Conservation (phyloP, 176 grass and related monocot genomes). For the Typha latifolia region DNA sequence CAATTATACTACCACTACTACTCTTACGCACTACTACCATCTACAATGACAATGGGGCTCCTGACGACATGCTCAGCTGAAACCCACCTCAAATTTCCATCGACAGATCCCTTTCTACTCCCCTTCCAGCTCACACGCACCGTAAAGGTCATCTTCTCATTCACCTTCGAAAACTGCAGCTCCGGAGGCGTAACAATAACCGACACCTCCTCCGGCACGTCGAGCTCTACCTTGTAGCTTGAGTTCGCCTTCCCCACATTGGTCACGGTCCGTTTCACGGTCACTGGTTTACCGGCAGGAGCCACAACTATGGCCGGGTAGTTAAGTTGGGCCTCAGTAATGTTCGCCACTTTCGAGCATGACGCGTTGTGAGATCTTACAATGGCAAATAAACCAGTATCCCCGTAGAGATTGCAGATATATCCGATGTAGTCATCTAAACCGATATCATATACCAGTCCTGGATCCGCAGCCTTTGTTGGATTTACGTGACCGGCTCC, state of each 20-base stretch:
- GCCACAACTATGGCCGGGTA: conserved; percentile 54
- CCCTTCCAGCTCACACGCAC: conserved; percentile 20
- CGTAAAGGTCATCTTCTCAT: conserved; percentile 42
- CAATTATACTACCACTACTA: no score
- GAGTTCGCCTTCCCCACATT: conserved; percentile 44
- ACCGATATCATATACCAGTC: conserved; percentile 65
- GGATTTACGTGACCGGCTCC: conserved; percentile 68
- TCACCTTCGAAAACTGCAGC: conserved; percentile 41
- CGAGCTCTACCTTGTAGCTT: conserved; percentile 30
- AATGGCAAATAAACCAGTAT: conserved; percentile 32
- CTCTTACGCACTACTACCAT: no score
- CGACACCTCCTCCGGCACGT: conserved; percentile 26
- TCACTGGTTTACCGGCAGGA: conserved; percentile 13
- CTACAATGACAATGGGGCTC: conserved; percentile 31
- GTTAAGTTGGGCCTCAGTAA: conserved; percentile 55
- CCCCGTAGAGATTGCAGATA: conserved; percentile 40
- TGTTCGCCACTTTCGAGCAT: conserved; percentile 13
- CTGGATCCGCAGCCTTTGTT: conserved; percentile 35
- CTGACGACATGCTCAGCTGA: conserved; percentile 40
- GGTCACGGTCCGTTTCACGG: conserved; percentile 43
- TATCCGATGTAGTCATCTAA: conserved; percentile 46
- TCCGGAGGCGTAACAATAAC: conserved; percentile 33
- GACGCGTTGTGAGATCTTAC: conserved; percentile 36
- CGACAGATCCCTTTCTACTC: conserved; percentile 8
- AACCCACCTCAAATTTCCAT: conserved; percentile 59